These are phyloP conservation scores for Kondoa malvinella DNA, from an alignment of 768 basidiomycete genomes.

Conservation along the genomic window DNA sequence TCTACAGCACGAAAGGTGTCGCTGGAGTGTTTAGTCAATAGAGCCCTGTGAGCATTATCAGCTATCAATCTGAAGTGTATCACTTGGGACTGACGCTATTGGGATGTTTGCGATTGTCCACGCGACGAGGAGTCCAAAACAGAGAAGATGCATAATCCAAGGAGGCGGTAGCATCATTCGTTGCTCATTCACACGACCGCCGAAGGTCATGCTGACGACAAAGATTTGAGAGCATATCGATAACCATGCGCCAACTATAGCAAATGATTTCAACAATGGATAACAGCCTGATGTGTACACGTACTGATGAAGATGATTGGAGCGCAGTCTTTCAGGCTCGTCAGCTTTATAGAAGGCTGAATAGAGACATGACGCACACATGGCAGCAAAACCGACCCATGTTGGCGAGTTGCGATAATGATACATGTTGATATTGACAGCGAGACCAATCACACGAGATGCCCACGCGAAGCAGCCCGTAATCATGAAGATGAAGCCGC, in stretches of 20 bases:
- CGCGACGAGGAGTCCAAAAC: neutral
- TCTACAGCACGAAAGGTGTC: neutral
- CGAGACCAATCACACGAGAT: neutral
- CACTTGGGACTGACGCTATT: neutral
- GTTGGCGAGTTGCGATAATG: too few species aligned
- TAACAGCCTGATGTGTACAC: neutral
- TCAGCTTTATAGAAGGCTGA: too few species aligned
- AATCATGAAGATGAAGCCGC: neutral
- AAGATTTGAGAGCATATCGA: neutral
- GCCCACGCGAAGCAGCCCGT: neutral
- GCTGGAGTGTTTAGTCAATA: neutral
- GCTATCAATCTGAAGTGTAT: neutral
- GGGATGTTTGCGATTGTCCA: neutral
- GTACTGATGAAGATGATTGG: too few species aligned
- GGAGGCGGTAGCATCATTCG: neutral
- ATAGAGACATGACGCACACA: too few species aligned
- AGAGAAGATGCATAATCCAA: neutral
- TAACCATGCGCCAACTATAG: neutral
- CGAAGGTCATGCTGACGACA: neutral
- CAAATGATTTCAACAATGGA: neutral
- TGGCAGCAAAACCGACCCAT: too few species aligned
- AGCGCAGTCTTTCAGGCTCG: too few species aligned
- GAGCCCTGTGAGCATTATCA: neutral
- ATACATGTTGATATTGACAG: too few species aligned
- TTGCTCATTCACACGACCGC: neutral